phyloP scores from a whole-genome alignment of 1,284 basidiomycete genomes.

The Apiotrichum porosum region DNA sequence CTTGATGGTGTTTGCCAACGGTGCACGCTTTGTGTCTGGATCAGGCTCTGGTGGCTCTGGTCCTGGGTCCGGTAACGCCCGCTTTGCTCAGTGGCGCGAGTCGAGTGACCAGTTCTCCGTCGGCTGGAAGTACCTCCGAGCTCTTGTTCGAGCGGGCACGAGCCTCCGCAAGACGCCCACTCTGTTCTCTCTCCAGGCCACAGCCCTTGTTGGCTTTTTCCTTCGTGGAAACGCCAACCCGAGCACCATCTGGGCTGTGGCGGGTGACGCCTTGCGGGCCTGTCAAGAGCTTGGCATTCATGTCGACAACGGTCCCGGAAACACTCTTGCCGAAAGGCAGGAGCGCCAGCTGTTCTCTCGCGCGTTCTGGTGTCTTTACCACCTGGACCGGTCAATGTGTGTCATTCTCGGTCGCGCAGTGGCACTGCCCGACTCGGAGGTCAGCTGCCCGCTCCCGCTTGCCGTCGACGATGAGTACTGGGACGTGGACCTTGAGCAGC shows the following conservation, averaged over 20 bases:
- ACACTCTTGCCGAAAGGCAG: background rate
- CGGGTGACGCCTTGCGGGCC: constrained; percentile 63
- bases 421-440: constrained; percentile 69
- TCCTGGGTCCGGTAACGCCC: background rate
- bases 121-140: constrained; percentile 70
- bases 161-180: constrained; percentile 56
- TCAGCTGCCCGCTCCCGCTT: constrained; percentile 67
- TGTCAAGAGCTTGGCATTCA: constrained; percentile 51
- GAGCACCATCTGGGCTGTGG: constrained; percentile 64
- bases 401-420: background rate
- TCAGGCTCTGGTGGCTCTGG: too few species aligned
- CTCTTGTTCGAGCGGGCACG: constrained; percentile 56
- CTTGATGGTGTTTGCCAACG: constrained; percentile 68
- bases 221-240: constrained; percentile 59
- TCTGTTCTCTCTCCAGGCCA: constrained; percentile 66
- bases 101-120: constrained; percentile 50
- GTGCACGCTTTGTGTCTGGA: constrained; percentile 58
- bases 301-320: constrained; percentile 32
- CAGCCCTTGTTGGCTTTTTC: constrained; percentile 47
- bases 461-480: constrained; percentile 50
- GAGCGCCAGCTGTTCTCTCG: background rate
- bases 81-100: background rate
- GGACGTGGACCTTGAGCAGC: background rate
- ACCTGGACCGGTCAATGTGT: constrained; percentile 56
- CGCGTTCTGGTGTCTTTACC: constrained; percentile 47